Base-by-base conservation (phyloP, 2,329 filamentous ascomycete genomes). In the Epichloe sylvatica region DNA sequence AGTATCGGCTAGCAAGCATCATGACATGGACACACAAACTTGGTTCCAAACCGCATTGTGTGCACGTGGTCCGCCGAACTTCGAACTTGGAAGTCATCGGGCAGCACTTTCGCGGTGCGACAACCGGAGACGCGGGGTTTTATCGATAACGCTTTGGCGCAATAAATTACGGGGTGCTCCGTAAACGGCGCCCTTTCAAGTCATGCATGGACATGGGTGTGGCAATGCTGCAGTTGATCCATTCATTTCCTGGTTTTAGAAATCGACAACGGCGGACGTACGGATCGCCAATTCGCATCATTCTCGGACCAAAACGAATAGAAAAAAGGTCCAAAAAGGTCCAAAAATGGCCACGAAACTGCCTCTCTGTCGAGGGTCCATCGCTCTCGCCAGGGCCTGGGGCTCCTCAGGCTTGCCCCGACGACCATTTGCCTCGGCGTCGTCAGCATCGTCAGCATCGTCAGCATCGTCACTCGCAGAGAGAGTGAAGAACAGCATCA, bases 321-420 rank as follows among this genome's bases (percentile, higher is more conserved):
- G 1, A 6, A 7, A 23, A 35, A 19, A 17, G 3, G 4, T 21
- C 6, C 3, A 6, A 30, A 37, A 23, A 19, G 5, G 4, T 0
- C 35, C 35, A 11, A 45, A 45, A 46, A 73, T 73, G 70, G 67
- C 69, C 54, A 57, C 69, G 54, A 67, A 66, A 54, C 53, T 65
- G 36, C 59, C 67, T 33, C 55, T 70, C 41, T 64, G 66, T 57
- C 62, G 67, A 52, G 67, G 66, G 60, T 60, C 67, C 60, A 59
- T 61, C 15, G 49, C 58, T 44, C 54, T 61, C 49, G 57, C 62
- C 47, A 41, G 54, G 46, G 54, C 51, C 47, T 57, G 57, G 57
- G 51, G 51, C 51, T 45, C 49, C 52, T 34, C n/a, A 4, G 7
- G 21, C 25, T 42, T 21, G 15, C 25, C 21, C 15, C 38, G 40